Evolutionary conservation across 2,329 filamentous ascomycete genomes (phyloP).

Genomic region (Diplodia seriata): DNA sequence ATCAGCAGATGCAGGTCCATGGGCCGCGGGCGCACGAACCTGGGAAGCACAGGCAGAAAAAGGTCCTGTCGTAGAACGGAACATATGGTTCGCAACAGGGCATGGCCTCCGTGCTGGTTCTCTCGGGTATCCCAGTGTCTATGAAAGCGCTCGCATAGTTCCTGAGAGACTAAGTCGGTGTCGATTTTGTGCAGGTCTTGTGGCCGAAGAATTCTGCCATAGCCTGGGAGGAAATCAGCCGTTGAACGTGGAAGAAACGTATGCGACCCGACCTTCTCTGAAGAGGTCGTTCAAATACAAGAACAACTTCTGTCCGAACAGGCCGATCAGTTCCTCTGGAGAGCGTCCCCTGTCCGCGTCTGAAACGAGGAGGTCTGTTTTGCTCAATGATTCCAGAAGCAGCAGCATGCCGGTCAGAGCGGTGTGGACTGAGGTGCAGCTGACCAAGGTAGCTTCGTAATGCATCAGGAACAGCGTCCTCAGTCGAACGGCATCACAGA

Average conservation of each 20-base stretch:
- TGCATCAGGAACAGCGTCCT: slow-evolving; percentile 40
- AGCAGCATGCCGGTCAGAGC: slow-evolving; percentile 38
- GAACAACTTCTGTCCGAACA: slow-evolving; percentile 48
- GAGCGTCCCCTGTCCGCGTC: slow-evolving; percentile 36
- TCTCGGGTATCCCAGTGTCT: slow-evolving; percentile 34
- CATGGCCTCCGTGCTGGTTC: slow-evolving; percentile 18
- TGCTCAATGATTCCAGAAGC: slow-evolving; percentile 36
- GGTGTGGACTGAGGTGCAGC: slow-evolving; percentile 36
- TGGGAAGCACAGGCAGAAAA: slow-evolving; percentile 37
- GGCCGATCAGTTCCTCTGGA: slow-evolving; percentile 48
- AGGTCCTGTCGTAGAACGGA: slow-evolving; percentile 37
- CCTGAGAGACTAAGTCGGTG: slow-evolving; percentile 38
- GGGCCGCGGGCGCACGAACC: slow-evolving; percentile 25
- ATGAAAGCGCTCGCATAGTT: slow-evolving; percentile 35
- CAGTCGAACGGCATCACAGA: slow-evolving; percentile 40
- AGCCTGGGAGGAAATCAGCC: slow-evolving; percentile 32
- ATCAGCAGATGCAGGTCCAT: not conserved
- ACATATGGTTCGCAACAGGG: slow-evolving; percentile 1
- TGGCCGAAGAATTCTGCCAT: slow-evolving; percentile 39
- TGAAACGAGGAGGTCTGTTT: slow-evolving; percentile 37
- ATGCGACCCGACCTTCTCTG: slow-evolving; percentile 31
- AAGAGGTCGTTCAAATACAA: slow-evolving; percentile 49
- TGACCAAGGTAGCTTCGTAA: slow-evolving; percentile 33
- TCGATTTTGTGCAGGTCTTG: slow-evolving; percentile 39
- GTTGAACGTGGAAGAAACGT: not conserved